Conservation (phyloP, 805 yeast species). For the Cyberlindnera mrakii region DNA sequence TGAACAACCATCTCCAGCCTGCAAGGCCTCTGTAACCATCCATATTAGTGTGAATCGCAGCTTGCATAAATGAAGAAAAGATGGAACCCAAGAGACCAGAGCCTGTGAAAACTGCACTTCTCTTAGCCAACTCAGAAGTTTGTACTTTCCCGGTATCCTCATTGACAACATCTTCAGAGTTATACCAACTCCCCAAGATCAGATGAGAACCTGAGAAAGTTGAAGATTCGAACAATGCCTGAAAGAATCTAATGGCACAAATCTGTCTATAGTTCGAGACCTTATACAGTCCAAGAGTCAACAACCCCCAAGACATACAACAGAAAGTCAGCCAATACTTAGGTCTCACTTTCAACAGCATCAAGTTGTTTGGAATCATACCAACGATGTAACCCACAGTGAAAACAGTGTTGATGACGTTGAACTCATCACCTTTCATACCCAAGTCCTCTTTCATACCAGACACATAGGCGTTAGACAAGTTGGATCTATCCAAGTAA, state of each 20-base stretch:
- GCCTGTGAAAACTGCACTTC: slow-evolving; percentile 49
- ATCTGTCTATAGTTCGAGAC: slow-evolving; percentile 42
- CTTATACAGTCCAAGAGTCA: slow-evolving; percentile 46
- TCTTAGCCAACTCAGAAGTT: slow-evolving; percentile 39
- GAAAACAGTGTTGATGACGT: slow-evolving; percentile 48
- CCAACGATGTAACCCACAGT: slow-evolving; percentile 57
- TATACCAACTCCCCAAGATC: slow-evolving; percentile 50
- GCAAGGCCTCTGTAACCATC: slow-evolving; percentile 34
- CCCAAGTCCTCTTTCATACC: slow-evolving; percentile 57
- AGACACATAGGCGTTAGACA: slow-evolving; percentile 56
- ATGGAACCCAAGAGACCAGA: slow-evolving; percentile 51
- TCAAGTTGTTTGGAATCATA: slow-evolving; percentile 55
- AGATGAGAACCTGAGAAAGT: slow-evolving; percentile 52
- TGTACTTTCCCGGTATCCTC: slow-evolving; percentile 16
- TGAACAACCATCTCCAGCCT: slow-evolving; percentile 68
- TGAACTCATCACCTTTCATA: slow-evolving; percentile 43
- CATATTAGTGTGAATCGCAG: slow-evolving; percentile 43
- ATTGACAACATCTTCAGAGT: slow-evolving; percentile 26
- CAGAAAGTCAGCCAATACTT: slow-evolving; percentile 50
- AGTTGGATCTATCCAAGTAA: slow-evolving; percentile 52
- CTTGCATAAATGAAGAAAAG: slow-evolving; percentile 52
- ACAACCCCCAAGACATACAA: slow-evolving; percentile 49
- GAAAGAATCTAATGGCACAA: slow-evolving; percentile 53
- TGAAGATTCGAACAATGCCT: slow-evolving; percentile 54
- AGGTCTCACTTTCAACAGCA: slow-evolving; percentile 47